phyloP scores from a whole-genome alignment of 148 eudicot genomes.

The Euryodendron excelsum region DNA sequence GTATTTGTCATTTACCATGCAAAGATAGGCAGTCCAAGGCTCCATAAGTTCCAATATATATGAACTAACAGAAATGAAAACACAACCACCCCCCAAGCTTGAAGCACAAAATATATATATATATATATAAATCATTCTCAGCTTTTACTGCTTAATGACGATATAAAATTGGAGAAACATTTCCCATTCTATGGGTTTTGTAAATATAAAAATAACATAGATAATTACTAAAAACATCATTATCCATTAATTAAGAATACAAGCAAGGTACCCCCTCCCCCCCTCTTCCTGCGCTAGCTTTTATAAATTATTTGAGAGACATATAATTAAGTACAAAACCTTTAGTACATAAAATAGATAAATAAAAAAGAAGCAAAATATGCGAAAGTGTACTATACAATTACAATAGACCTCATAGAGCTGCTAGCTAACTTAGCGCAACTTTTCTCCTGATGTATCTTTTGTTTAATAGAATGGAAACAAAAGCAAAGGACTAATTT shows the following conservation, averaged over 20 bases:
- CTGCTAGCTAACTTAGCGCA: not conserved
- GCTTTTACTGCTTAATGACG: no score
- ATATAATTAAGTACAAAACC: not conserved
- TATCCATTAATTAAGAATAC: no score
- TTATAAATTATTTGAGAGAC: not conserved
- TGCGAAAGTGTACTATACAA: slow-evolving; percentile 22
- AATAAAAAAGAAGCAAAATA: not conserved
- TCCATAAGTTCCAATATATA: no score
- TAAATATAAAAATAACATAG: not conserved
- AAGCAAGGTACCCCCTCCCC: no score
- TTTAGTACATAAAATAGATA: not conserved
- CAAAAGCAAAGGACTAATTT: not conserved
- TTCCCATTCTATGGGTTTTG: no score
- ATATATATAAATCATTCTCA: no score
- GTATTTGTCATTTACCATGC: no score
- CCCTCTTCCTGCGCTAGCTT: no score
- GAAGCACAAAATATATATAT: not conserved
- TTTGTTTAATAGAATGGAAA: not conserved
- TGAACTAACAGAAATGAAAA: no score
- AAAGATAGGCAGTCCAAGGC: no score
- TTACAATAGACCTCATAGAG: slow-evolving; percentile 15
- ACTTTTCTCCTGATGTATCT: slow-evolving; percentile 1
- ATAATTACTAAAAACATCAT: not conserved
- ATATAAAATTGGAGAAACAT: no score
- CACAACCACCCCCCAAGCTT: not conserved